Percentiles rank a stretch among this genome's conserved stretches.
Evolutionary conservation across 1,284 basidiomycete species (phyloP).

Genomic region (Sanghuangporus weigelae): DNA sequence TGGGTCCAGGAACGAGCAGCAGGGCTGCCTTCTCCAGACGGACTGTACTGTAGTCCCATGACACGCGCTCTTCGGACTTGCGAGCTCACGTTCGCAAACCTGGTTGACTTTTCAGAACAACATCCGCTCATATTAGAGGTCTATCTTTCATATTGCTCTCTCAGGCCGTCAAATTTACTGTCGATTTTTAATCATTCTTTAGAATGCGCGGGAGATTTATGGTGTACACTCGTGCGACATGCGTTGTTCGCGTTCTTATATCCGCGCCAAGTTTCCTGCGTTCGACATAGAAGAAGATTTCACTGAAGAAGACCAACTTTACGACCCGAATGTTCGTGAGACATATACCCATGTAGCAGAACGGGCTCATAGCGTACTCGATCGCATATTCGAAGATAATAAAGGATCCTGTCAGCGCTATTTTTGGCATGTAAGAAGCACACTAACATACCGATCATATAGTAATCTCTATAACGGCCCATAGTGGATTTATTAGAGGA

Average conservation of each 20-base stretch:
- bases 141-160: conserved; percentile 2
- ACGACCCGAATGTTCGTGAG: conserved; percentile 65
- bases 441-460: neutral
- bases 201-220: conserved; percentile 65
- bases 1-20: conserved; percentile 54
- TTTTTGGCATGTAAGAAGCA: conserved; percentile 2
- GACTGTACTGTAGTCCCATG: conserved; percentile 68
- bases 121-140: conserved; percentile 29
- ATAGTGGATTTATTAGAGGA: conserved; percentile 54
- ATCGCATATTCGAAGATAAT: conserved; percentile 53
- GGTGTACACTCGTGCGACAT: conserved; percentile 75
- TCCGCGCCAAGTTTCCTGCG: conserved; percentile 51
- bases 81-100: conserved; percentile 53
- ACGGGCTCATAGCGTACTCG: conserved; percentile 54
- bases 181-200: neutral
- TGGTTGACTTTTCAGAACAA: conserved; percentile 25
- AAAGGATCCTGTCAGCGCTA: conserved; percentile 43
- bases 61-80: conserved; percentile 69
- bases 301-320: conserved; percentile 67
- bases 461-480: conserved; percentile 64
- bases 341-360: conserved; percentile 46
- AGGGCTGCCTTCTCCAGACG: conserved; percentile 56
- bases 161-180: neutral
- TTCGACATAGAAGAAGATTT: conserved; percentile 65
- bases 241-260: conserved; percentile 49